Evolutionary conservation across 345 rosid genomes (phyloP).

Genomic region (Arabis hirsuta): DNA sequence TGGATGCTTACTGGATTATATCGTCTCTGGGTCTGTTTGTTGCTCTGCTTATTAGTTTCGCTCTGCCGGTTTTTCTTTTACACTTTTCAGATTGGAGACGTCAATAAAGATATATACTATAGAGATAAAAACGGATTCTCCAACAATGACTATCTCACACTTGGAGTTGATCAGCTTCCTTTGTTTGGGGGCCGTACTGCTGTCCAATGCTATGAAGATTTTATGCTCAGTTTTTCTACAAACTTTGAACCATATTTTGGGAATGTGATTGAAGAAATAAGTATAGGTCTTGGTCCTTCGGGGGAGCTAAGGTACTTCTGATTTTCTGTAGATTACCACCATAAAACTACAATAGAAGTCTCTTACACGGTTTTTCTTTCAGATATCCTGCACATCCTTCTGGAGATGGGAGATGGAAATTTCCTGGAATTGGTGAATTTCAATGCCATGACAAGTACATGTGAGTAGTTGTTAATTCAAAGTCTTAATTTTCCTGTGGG

Average conservation of each 20-base stretch:
- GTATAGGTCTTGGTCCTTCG: constrained; percentile 72
- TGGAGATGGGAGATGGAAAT: constrained; percentile 70
- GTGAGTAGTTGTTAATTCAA: constrained; percentile 51
- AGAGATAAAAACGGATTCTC: constrained; percentile 60
- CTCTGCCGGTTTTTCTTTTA: constrained; percentile 15
- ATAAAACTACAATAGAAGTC: constrained; percentile 21
- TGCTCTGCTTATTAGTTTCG: constrained; percentile 7
- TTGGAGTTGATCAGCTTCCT: constrained; percentile 71
- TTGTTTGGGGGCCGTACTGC: constrained; percentile 66
- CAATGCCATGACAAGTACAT: constrained; percentile 78
- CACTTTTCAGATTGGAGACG: constrained; percentile 57
- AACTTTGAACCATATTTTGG: constrained; percentile 58
- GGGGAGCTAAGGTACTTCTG: constrained; percentile 65
- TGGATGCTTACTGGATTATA: constrained; percentile 15
- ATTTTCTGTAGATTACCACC: constrained; percentile 26
- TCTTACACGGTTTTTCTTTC: constrained; percentile 37
- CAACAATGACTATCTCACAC: constrained; percentile 67
- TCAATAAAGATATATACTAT: constrained; percentile 65
- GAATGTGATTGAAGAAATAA: constrained; percentile 66
- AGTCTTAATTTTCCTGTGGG: background rate
- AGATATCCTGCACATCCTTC: constrained; percentile 75
- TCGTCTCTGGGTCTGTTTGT: constrained; percentile 21
- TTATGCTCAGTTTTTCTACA: constrained; percentile 59
- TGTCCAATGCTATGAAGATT: constrained; percentile 68
- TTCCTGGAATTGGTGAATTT: constrained; percentile 79